These are phyloP conservation scores for Ceratocystis smalleyi DNA, from an alignment of 2,329 filamentous ascomycete genomes.

Conservation along the genomic window DNA sequence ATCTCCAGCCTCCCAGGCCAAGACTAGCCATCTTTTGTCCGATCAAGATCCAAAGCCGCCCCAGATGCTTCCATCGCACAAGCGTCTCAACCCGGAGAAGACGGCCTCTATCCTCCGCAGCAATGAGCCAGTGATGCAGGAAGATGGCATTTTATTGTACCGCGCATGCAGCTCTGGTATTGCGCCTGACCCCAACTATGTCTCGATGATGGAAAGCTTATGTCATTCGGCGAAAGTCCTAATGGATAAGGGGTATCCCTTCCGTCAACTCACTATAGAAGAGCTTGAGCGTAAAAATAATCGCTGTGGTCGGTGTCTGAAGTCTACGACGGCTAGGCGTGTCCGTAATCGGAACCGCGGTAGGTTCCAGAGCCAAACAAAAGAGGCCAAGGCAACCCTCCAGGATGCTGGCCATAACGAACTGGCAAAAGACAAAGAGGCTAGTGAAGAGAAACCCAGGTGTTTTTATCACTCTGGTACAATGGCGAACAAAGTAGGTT, in stretches of 20 bases:
- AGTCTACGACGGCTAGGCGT: constrained; percentile 12
- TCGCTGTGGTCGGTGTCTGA: constrained; percentile 22
- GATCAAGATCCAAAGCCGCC: neutral
- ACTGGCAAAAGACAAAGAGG: neutral
- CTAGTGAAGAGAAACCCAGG: constrained; percentile 9
- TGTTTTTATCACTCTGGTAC: constrained; percentile 21
- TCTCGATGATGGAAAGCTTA: constrained; percentile 3
- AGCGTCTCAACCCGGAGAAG: neutral
- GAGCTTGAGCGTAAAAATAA: constrained; percentile 23
- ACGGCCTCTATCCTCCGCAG: neutral
- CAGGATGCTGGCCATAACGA: neutral
- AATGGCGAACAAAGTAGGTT: constrained; percentile 21
- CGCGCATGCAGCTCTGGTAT: neutral
- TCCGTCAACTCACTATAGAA: constrained; percentile 19
- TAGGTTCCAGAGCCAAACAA: constrained; percentile 4
- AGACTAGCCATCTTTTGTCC: neutral
- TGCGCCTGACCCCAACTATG: neutral
- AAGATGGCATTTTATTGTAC: neutral
- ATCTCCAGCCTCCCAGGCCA: neutral
- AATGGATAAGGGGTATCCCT: constrained; percentile 20
- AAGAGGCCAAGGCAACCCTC: neutral
- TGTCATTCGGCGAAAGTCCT: neutral
- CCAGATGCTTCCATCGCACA: neutral
- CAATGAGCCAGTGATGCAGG: neutral
- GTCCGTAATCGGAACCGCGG: neutral